A percentile compares a stretch with the other conserved stretches of the same genome.
phyloP scores from a whole-genome alignment of 2,329 filamentous ascomycete species.

The Torrubiellomyces zombiae region DNA sequence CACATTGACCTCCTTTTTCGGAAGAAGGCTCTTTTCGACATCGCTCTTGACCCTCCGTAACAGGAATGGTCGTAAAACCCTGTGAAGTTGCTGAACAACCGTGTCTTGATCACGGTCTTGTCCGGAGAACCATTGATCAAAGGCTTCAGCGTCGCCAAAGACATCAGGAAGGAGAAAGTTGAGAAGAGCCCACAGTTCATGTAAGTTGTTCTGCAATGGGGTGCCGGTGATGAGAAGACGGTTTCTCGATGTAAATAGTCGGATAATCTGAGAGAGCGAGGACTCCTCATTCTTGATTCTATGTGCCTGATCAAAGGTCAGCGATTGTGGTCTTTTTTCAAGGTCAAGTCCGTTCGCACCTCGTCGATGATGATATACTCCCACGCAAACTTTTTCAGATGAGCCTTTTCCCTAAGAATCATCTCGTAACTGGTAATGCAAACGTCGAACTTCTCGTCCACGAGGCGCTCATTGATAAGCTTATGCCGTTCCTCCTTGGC shows the following conservation, averaged over 20 bases:
- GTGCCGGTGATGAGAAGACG: conserved; percentile 92
- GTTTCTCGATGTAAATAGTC: conserved; percentile 89
- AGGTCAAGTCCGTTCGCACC: conserved; percentile 8
- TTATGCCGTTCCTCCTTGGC: conserved; percentile 82
- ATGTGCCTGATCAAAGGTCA: conserved; percentile 39
- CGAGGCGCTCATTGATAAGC: conserved; percentile 79
- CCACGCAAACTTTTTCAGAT: conserved; percentile 96
- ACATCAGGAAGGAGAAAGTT: conserved; percentile 98
- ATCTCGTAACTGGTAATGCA: conserved; percentile 99
- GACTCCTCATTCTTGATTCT: conserved; percentile 99
- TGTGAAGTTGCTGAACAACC: conserved; percentile 89
- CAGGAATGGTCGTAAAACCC: conserved; percentile 82
- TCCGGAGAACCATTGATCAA: conserved; percentile 94
- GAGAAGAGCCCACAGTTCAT: conserved; percentile 92
- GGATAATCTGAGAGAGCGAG: conserved; percentile 88
- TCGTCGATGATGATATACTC: conserved; percentile 99
- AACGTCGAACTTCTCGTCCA: conserved; percentile 91
- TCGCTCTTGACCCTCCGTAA: conserved; percentile 93
- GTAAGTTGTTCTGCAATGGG: conserved; percentile 91
- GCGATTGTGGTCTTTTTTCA: conserved; percentile 1
- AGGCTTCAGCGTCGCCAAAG: conserved; percentile 90
- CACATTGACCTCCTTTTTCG: conserved; percentile 93
- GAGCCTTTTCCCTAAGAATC: conserved; percentile 87
- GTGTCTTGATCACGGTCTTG: conserved; percentile 85
- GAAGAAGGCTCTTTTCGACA: conserved; percentile 91